A percentile compares a stretch with the other conserved stretches of the same genome.
These are phyloP conservation scores for Poronia punctata DNA, from an alignment of 495 filamentous ascomycete genomes.

Conservation along the genomic window DNA sequence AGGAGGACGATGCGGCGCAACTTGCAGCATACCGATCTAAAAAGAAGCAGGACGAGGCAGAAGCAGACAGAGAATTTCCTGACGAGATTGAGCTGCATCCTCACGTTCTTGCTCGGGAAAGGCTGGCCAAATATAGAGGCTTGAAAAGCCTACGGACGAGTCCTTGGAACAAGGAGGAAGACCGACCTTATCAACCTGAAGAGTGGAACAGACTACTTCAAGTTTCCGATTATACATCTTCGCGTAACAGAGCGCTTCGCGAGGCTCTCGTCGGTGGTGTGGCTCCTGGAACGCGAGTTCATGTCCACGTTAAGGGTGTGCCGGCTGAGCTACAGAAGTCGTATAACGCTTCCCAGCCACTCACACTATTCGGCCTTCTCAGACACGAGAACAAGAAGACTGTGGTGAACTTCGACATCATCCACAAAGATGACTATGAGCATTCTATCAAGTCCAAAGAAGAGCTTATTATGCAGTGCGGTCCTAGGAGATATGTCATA, in stretches of 20 bases:
- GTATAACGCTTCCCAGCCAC: constrained; percentile 49
- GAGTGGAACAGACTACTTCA: constrained; percentile 82
- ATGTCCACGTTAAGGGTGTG: constrained; percentile 70
- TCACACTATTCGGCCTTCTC: constrained; percentile 74
- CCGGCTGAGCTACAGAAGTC: constrained; percentile 50
- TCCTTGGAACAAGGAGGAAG: constrained; percentile 81
- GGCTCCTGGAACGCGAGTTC: constrained; percentile 70
- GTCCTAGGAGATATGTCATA: constrained; percentile 74
- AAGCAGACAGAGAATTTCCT: constrained; percentile 90
- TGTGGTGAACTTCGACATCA: constrained; percentile 78
- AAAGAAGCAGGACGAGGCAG: constrained; percentile 65
- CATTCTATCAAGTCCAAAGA: constrained; percentile 80
- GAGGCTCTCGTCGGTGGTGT: constrained; percentile 85
- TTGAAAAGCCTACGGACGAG: constrained; percentile 83
- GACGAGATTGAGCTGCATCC: constrained; percentile 95
- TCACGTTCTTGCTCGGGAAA: constrained; percentile 75
- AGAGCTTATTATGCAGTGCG: constrained; percentile 81
- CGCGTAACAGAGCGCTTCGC: constrained; percentile 63
- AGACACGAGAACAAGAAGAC: constrained; percentile 92
- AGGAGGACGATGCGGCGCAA: constrained; percentile 75
- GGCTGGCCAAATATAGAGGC: constrained; percentile 77
- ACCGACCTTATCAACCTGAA: constrained; percentile 75
- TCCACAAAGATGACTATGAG: constrained; percentile 63
- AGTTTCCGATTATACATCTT: constrained; percentile 74
- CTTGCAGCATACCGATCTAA: constrained; percentile 66